Conservation (phyloP, 495 filamentous ascomycete species). For the Penicillium nucicola region DNA sequence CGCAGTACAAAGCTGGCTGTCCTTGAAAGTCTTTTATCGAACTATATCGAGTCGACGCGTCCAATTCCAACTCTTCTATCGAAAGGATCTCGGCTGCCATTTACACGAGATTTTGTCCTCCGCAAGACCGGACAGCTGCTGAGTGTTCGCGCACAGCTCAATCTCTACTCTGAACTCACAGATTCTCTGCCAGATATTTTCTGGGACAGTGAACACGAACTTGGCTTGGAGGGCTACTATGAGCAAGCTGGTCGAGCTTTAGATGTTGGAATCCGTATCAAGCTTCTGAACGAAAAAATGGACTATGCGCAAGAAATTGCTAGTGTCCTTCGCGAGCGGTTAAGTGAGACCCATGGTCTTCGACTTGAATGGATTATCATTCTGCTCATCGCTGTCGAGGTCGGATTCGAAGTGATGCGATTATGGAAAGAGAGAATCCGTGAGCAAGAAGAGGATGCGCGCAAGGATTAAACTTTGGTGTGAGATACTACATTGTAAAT, state of each 20-base stretch:
- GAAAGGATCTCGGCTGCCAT: constrained; percentile 60
- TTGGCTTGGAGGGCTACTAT: constrained; percentile 88
- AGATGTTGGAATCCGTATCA: constrained; percentile 91
- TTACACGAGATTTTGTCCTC: constrained; percentile 74
- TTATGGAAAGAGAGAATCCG: constrained; percentile 55
- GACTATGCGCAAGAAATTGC: constrained; percentile 97
- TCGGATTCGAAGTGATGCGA: constrained; percentile 63
- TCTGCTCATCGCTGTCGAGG: constrained; percentile 86
- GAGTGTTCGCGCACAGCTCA: constrained; percentile 84
- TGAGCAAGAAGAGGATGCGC: constrained; percentile 42
- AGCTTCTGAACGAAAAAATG: constrained; percentile 91
- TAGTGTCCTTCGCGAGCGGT: constrained; percentile 77
- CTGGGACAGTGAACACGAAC: constrained; percentile 88
- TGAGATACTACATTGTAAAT: not conserved
- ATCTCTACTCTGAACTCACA: constrained; percentile 94
- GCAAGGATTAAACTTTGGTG: constrained; percentile 11
- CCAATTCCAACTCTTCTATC: constrained; percentile 74
- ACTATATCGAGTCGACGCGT: constrained; percentile 81
- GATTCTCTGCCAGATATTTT: constrained; percentile 95
- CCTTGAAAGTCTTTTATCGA: constrained; percentile 74
- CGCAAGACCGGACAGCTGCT: constrained; percentile 94
- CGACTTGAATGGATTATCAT: constrained; percentile 98
- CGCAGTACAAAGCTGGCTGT: constrained; percentile 95
- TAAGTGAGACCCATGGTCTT: constrained; percentile 85
- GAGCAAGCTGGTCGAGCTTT: constrained; percentile 86